Evolutionary conservation across 768 basidiomycete species (phyloP).

Genomic region (Lentinula raphanica): DNA sequence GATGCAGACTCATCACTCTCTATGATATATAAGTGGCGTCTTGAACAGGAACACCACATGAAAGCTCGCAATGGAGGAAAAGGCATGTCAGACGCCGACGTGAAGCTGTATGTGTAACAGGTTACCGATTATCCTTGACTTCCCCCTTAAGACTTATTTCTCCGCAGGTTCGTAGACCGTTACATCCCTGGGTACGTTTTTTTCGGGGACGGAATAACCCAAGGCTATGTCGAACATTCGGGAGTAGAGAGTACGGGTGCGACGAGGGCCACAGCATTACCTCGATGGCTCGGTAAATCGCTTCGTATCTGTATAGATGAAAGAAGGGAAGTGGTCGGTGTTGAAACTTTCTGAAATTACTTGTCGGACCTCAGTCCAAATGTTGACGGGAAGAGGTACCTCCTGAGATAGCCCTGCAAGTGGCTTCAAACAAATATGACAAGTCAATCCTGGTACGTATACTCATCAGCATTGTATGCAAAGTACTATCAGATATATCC

Average conservation of each 20-base stretch:
- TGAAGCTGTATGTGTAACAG: slow-evolving; percentile 54
- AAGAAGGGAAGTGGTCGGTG: slow-evolving; percentile 40
- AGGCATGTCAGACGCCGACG: slow-evolving; percentile 79
- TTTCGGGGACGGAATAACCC: slow-evolving; percentile 56
- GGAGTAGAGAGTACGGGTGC: neutral
- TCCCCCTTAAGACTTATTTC: neutral
- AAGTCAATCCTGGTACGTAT: too few species aligned
- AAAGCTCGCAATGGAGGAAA: slow-evolving; percentile 76
- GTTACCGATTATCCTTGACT: neutral
- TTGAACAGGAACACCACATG: slow-evolving; percentile 89
- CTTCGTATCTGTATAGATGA: slow-evolving; percentile 52
- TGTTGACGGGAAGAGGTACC: too few species aligned
- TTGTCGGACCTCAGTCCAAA: too few species aligned
- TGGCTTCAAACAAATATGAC: too few species aligned
- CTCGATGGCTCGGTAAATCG: slow-evolving; percentile 42
- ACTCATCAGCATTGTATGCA: too few species aligned
- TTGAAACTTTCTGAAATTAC: slow-evolving; percentile 34
- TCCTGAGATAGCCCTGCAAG: too few species aligned
- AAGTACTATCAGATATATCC: too few species aligned
- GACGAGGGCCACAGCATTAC: slow-evolving; percentile 8
- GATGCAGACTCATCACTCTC: slow-evolving; percentile 29
- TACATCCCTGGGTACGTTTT: slow-evolving; percentile 95
- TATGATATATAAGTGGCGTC: slow-evolving; percentile 81
- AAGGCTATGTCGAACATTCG: slow-evolving; percentile 12
- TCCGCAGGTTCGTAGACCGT: slow-evolving; percentile 74